Evolutionary conservation across 257 asterid species (phyloP), one percentile per base, ranked within the genome.

Genomic region (Solanum peruvianum): DNA sequence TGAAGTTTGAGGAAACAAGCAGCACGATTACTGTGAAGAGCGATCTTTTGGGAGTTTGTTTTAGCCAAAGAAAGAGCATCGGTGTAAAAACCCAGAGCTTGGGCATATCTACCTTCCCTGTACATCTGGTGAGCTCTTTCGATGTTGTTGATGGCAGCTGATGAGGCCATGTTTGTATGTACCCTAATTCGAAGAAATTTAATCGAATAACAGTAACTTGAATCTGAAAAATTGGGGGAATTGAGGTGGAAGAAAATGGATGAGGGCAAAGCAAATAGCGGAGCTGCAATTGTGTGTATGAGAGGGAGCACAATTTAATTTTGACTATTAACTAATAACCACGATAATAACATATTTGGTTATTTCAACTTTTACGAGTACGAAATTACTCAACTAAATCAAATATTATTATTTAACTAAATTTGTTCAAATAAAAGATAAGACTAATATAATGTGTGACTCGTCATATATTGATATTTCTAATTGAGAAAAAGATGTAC

Each of bases 11-110:
- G 93, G 88, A 85, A 95, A 90, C 99, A 97, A 78, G 99, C 99
- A 88, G 99, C 99, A 18, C 99, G 98, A 88, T 97, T 97, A 91
- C 99, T 97, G 89, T 97, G 99, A 70, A 97, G 97, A 33, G 99
- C 99, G 86, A 97, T 95, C 92, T 88, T 93, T 89, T 96, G 99
- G 76, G 97, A 95, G 69, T 92, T 93, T 83, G 95, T 92, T 92
- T 93, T 96, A 45, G 99, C 96, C 91, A 91, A 62, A 84, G 96
- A 93, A 62, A 97, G 96, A n/a, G 99, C 98, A 85, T 96, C 96
- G 4, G 98, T 96, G 90, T 97, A 97, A 85, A 87, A 95, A 84
- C 84, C 94, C 73, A 97, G 94, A 29, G 99, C 99, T 83, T 96
- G 96, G 83, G 88, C 90, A 87, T 95, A 93, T 91, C 89, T 93